Base-by-base conservation (phyloP, 805 yeast genomes). In the Candida fluviatilis region DNA sequence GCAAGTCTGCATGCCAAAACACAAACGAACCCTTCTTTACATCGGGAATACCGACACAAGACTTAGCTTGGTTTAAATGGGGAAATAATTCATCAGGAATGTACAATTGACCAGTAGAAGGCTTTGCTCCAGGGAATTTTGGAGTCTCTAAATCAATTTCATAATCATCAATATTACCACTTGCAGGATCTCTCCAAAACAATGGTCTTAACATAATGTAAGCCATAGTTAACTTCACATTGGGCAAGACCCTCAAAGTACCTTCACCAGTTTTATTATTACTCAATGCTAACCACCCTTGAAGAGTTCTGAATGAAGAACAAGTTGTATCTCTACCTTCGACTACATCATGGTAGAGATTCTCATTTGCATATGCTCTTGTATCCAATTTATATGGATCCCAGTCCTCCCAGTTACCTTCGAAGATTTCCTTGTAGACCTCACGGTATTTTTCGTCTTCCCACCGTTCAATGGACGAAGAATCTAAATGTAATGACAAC, bases 211-310 rank as follows among this genome's bases (percentile, higher is more conserved):
- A 50, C 43, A 70, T 46, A 29, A 55, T 42, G 45, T 69, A 70
- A 1, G 73, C 60, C 13, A 65, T 62, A 8, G 56, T 55, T 26
- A 55, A 54, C 36, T 55, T 59, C 15, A 69, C 42, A 32, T 52
- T 45, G 5, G 75, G 75, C 12, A 55, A 52, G 28, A 70, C 55
- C 35, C 48, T 43, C 24, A 71, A 51, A n/a, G 73, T 58, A 3
- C 75, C 75, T 41, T 64, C 69, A 11, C 61, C 60, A 4, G 65
- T 55, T 13, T 54, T 57, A 13, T 54, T 58, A 19, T 57, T 57
- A 15, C 66, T 54, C 42, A 71, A 46, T 4, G 73, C 61, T 16
- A 69, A 46, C 73, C 75, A 71, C 10, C 73, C 74, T 47, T 70
- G 75, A 34, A 65, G 62, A 5, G 69, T 51, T 32, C 76, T 56